These are phyloP conservation scores for Xylariaceae sp. DNA, from an alignment of 2,329 filamentous ascomycete genomes.

Conservation along the genomic window DNA sequence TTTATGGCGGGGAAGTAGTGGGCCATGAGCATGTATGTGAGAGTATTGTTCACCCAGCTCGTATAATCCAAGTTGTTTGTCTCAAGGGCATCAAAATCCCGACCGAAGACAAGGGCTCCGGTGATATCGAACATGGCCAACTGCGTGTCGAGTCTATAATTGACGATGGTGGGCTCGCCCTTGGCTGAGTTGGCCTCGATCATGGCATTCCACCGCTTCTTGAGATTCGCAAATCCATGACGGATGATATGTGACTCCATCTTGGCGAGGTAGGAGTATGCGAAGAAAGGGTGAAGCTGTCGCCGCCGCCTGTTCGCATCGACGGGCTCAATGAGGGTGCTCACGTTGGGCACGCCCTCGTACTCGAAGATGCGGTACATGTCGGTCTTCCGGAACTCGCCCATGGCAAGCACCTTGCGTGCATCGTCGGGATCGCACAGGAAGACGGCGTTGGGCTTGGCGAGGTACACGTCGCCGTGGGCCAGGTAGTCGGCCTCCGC, in stretches of 20 bases:
- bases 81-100: background rate
- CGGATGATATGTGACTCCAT: background rate
- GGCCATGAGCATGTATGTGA: background rate
- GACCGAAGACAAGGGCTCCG: background rate
- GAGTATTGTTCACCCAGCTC: background rate
- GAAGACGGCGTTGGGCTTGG: background rate
- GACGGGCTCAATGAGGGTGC: background rate
- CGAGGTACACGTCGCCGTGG: background rate
- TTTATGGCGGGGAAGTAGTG: background rate
- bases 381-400: background rate
- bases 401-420: background rate
- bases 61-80: background rate
- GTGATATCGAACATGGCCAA: background rate
- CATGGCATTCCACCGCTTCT: background rate
- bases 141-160: background rate
- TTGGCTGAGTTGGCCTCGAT: background rate
- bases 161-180: background rate
- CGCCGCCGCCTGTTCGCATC: background rate
- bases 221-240: background rate
- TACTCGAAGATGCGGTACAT: background rate
- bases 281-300: background rate
- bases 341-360: background rate
- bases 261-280: background rate
- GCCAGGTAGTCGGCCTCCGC: background rate
- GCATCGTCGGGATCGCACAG: background rate